A percentile compares a stretch with the other conserved stretches of the same genome.
Evolutionary conservation across 495 filamentous ascomycete species (phyloP).

Genomic region (Annulohypoxylon moriforme): DNA sequence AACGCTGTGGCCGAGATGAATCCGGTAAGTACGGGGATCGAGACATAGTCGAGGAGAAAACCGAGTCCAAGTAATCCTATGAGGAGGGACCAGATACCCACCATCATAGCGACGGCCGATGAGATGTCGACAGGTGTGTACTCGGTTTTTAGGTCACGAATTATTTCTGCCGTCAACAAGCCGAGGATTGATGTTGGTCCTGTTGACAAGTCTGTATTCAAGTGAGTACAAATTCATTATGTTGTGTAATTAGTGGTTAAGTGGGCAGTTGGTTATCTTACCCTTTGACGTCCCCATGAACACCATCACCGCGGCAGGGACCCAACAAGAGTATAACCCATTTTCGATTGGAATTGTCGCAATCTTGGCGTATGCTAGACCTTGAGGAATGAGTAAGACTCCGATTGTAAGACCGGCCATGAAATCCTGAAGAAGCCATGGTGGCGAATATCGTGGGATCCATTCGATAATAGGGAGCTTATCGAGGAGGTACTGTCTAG

Average conservation of each 20-base stretch:
- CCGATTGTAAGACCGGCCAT: conserved; percentile 64
- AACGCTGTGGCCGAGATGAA: conserved; percentile 64
- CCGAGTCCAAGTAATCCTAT: conserved; percentile 64
- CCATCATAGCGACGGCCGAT: conserved; percentile 62
- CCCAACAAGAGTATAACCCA: conserved; percentile 65
- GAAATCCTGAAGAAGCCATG: conserved; percentile 62
- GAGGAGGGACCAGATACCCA: conserved; percentile 62
- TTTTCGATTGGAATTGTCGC: conserved; percentile 64
- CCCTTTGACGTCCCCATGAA: conserved; percentile 69
- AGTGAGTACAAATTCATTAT: conserved; percentile 4
- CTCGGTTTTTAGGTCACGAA: conserved; percentile 53
- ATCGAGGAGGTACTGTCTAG: conserved; percentile 58
- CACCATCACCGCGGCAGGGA: conserved; percentile 61
- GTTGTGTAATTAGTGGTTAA: background rate
- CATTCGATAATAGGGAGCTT: conserved; percentile 66
- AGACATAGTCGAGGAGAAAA: conserved; percentile 64
- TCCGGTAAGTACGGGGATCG: conserved; percentile 61
- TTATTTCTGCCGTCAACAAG: conserved; percentile 61
- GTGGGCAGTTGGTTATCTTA: conserved; percentile 34
- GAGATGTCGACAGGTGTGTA: conserved; percentile 58
- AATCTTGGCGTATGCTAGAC: conserved; percentile 63
- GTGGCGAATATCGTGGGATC: conserved; percentile 59
- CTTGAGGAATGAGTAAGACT: conserved; percentile 64
- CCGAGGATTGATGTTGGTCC: conserved; percentile 65
- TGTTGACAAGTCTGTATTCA: conserved; percentile 56